Conservation (phyloP, 306 rosid genomes). For the Benincasa hispida region DNA sequence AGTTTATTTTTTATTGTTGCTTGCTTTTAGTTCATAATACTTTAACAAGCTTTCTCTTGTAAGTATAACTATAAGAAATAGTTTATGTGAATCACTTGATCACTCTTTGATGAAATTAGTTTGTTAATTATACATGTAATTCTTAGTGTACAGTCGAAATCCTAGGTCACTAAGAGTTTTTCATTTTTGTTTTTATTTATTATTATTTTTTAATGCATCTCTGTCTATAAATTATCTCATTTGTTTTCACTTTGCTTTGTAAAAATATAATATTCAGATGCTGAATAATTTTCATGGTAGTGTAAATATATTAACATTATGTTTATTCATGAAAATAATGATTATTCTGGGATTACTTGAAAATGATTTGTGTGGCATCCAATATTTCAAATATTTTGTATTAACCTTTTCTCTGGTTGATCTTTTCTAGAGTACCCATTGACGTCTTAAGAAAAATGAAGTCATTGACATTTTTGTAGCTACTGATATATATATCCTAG, state of each 20-base stretch:
- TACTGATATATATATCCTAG: neutral
- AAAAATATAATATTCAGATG: neutral
- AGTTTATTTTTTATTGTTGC: neutral
- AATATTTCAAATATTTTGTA: neutral
- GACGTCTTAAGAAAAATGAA: neutral
- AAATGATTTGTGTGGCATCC: neutral
- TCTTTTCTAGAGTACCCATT: neutral
- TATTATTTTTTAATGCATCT: neutral
- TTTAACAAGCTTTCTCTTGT: neutral
- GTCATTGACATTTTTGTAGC: neutral
- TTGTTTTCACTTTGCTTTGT: neutral
- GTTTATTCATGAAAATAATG: neutral
- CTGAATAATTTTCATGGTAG: neutral
- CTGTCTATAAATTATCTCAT: no score
- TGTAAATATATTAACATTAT: neutral
- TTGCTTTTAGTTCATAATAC: neutral
- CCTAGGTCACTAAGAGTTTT: neutral
- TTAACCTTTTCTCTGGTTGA: neutral
- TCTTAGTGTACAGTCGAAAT: neutral
- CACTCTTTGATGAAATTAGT: neutral
- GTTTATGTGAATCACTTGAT: neutral
- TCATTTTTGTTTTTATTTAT: no score
- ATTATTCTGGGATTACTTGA: neutral
- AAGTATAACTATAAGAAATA: neutral
- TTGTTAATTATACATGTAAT: neutral